These are phyloP conservation scores for Ciborinia camelliae DNA, from an alignment of 2,329 filamentous ascomycete genomes.

Conservation along the genomic window DNA sequence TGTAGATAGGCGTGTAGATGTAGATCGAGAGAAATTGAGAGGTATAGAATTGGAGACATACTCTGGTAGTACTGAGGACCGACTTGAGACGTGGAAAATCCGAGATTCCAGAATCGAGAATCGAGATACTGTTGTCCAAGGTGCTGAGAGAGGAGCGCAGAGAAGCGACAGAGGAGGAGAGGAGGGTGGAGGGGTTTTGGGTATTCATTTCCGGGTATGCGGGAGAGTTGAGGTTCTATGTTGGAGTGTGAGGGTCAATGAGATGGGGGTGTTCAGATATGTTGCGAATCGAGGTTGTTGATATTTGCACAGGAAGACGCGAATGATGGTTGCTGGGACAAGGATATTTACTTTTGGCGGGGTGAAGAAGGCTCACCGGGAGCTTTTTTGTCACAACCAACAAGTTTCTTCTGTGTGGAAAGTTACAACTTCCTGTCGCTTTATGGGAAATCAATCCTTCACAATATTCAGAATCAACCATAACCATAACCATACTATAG, in stretches of 20 bases:
- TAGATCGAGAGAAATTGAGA: background rate
- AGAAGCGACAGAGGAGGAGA: constrained; percentile 32
- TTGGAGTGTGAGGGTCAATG: background rate
- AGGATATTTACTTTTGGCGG: constrained; percentile 3
- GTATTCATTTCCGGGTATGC: background rate
- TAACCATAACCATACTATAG: background rate
- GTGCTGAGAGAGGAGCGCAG: constrained; percentile 40
- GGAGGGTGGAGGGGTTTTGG: constrained; percentile 16
- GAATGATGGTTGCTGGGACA: constrained; percentile 8
- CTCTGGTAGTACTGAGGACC: constrained; percentile 38
- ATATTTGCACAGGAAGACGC: background rate
- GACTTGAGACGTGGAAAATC: constrained; percentile 39
- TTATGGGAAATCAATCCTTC: background rate
- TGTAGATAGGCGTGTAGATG: background rate
- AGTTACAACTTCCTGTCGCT: background rate
- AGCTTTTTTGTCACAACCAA: background rate
- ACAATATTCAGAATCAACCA: background rate
- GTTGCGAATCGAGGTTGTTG: background rate
- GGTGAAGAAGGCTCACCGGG: constrained; percentile 3
- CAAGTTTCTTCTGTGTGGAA: background rate
- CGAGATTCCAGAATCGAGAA: constrained; percentile 38
- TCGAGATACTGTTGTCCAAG: constrained; percentile 40
- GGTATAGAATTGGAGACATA: constrained; percentile 24
- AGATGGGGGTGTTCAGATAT: background rate
- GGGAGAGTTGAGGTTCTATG: background rate